Evolutionary conservation across 2,329 filamentous ascomycete species (phyloP).

Genomic region (Coniochaeta pulveracea): DNA sequence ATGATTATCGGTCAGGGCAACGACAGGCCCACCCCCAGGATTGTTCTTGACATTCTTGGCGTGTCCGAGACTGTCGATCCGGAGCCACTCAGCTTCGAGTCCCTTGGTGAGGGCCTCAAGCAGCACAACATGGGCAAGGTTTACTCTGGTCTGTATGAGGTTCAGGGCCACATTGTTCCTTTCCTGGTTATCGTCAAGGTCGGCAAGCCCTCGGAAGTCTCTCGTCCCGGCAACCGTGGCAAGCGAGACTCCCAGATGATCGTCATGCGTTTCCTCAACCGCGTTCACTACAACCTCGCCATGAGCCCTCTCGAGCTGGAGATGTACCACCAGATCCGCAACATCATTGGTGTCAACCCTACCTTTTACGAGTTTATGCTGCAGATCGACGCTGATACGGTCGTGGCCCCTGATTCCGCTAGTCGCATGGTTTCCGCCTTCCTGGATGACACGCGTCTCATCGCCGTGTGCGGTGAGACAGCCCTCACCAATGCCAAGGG

Average conservation of each 20-base stretch:
- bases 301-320: slow-evolving; percentile 97
- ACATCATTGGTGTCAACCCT: slow-evolving; percentile 97
- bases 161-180: slow-evolving; percentile 94
- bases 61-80: slow-evolving; percentile 90
- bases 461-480: slow-evolving; percentile 91
- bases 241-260: slow-evolving; percentile 99
- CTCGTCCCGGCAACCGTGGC: slow-evolving; percentile 90
- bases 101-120: slow-evolving; percentile 87
- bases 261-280: slow-evolving; percentile 97
- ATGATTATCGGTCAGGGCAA: slow-evolving; percentile 99
- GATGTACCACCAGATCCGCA: slow-evolving; percentile 97
- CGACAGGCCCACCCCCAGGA: slow-evolving; percentile 86
- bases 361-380: slow-evolving; percentile 97
- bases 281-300: slow-evolving; percentile 90
- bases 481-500: slow-evolving; percentile 85
- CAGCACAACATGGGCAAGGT: slow-evolving; percentile 99
- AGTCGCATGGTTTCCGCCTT: slow-evolving; percentile 89
- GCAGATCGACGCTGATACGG: slow-evolving; percentile 94
- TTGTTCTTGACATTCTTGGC: slow-evolving; percentile 92
- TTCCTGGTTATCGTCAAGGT: slow-evolving; percentile 97
- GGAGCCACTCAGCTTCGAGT: slow-evolving; percentile 92
- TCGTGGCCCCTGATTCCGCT: slow-evolving; percentile 79
- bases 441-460: slow-evolving; percentile 83
- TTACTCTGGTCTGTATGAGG: slow-evolving; percentile 95
- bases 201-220: slow-evolving; percentile 93